Evolutionary conservation across 495 filamentous ascomycete species (phyloP).

Genomic region (Oleoguttula mirabilis): DNA sequence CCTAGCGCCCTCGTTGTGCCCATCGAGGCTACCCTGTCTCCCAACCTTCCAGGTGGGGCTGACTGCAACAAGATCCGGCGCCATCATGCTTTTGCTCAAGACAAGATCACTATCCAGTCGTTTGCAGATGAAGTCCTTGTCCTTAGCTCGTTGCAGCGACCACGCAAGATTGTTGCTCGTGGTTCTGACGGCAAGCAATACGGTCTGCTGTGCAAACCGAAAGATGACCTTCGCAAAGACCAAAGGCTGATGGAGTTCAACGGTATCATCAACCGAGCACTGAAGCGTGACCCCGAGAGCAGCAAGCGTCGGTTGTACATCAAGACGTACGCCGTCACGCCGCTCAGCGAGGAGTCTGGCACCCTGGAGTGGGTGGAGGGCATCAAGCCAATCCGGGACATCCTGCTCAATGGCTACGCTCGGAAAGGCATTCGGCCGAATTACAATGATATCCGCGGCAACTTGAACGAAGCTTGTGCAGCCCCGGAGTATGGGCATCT

Average conservation of each 20-base stretch:
- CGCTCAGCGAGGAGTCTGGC: constrained; percentile 93
- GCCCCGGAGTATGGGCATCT: constrained; percentile 44
- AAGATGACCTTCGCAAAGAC: constrained; percentile 93
- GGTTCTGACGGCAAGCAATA: constrained; percentile 84
- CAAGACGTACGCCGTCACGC: constrained; percentile 91
- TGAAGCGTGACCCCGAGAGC: constrained; percentile 82
- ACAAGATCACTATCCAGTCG: constrained; percentile 47
- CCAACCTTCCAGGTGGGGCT: constrained; percentile 64
- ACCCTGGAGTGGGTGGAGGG: constrained; percentile 99
- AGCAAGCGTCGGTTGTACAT: constrained; percentile 80
- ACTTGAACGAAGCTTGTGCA: constrained; percentile 47
- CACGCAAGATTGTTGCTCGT: constrained; percentile 75
- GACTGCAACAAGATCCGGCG: constrained; percentile 52
- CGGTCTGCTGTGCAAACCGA: constrained; percentile 87
- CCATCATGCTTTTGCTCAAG: constrained; percentile 72
- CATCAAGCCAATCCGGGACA: constrained; percentile 83
- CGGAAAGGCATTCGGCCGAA: constrained; percentile 47
- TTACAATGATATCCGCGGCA: constrained; percentile 46
- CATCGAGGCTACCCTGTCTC: constrained; percentile 69
- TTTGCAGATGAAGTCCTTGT: constrained; percentile 79
- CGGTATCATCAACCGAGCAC: constrained; percentile 84
- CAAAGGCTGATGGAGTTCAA: constrained; percentile 99
- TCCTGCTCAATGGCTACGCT: constrained; percentile 65
- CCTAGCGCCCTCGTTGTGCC: constrained; percentile 81
- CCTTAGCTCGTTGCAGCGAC: constrained; percentile 83